phyloP scores from a whole-genome alignment of 1,139 yeast species.

The Debaryomyces singareniensis region DNA sequence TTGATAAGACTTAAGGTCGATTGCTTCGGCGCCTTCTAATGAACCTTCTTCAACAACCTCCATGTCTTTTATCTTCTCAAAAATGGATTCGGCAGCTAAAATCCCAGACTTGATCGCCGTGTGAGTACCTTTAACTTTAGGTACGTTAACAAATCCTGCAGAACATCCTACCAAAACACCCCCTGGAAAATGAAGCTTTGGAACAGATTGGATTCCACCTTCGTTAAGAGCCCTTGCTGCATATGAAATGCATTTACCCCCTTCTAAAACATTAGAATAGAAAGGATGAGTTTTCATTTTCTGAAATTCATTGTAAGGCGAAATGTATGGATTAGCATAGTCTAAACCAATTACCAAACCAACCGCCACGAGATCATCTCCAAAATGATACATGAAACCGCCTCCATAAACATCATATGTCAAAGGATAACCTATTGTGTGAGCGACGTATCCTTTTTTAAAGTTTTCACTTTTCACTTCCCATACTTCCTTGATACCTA shows the following conservation, averaged over 20 bases:
- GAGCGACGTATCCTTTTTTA: conserved; percentile 76
- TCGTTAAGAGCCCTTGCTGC: conserved; percentile 96
- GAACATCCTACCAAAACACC: conserved; percentile 91
- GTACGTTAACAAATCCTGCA: conserved; percentile 96
- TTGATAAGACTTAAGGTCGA: conserved; percentile 57
- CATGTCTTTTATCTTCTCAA: conserved; percentile 43
- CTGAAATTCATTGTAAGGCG: conserved; percentile 95
- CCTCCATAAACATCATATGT: conserved; percentile 79
- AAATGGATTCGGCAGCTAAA: conserved; percentile 86
- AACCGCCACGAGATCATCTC: conserved; percentile 82
- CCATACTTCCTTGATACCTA: conserved; percentile 97
- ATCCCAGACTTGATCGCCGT: conserved; percentile 95
- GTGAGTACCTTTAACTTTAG: conserved; percentile 96
- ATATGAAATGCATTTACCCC: conserved; percentile 88
- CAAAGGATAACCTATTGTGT: conserved; percentile 87
- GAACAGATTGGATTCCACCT: conserved; percentile 92
- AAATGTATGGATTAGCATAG: conserved; percentile 86
- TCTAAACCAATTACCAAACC: conserved; percentile 92
- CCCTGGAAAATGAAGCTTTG: conserved; percentile 87
- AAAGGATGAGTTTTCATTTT: conserved; percentile 87
- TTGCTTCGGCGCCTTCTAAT: conserved; percentile 32
- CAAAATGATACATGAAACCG: conserved; percentile 95
- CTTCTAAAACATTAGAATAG: conserved; percentile 67
- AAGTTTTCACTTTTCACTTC: conserved; percentile 84
- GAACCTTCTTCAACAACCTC: conserved; percentile 47